Conservation (phyloP, 225 moss, liverwort and hornwort genomes). For the Thuidium tamariscinum region DNA sequence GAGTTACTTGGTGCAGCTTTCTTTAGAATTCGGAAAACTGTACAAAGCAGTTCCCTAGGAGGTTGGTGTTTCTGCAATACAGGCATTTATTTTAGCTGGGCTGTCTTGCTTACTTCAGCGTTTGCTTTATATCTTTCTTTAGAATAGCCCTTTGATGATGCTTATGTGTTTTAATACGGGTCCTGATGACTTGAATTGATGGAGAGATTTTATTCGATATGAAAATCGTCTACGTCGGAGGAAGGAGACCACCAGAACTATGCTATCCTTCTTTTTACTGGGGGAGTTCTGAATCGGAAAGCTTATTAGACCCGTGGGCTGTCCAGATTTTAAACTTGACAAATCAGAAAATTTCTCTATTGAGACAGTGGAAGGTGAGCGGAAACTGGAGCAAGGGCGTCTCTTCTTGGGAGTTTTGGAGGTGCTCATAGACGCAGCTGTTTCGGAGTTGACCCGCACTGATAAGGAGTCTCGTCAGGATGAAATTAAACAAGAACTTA, state of each 20-base stretch:
- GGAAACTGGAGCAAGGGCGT: conserved; percentile 65
- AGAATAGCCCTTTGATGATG: neutral
- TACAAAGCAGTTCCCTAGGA: conserved; percentile 55
- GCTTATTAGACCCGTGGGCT: neutral
- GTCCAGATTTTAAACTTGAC: conserved; percentile 69
- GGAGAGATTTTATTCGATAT: neutral
- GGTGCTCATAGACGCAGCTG: conserved; percentile 67
- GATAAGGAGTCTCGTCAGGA: conserved; percentile 27
- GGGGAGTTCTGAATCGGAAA: neutral
- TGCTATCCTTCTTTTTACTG: neutral
- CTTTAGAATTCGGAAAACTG: conserved; percentile 48
- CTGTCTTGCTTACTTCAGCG: neutral
- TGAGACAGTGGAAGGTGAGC: conserved; percentile 64
- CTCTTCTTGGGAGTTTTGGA: conserved; percentile 75
- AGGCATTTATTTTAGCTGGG: neutral
- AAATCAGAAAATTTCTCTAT: conserved; percentile 51
- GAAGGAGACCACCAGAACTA: neutral
- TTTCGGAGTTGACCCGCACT: conserved; percentile 37
- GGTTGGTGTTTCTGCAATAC: conserved; percentile 30
- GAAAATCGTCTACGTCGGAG: neutral
- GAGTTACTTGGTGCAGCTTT: conserved; percentile 60
- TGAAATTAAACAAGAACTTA: conserved; percentile 54
- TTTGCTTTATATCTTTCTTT: neutral
- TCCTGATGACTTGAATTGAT: neutral
- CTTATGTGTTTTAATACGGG: neutral